Evolutionary conservation across 345 rosid genomes (phyloP), one percentile per base, ranked within the genome.

Genomic region (Crucihimalaya himalaica): DNA sequence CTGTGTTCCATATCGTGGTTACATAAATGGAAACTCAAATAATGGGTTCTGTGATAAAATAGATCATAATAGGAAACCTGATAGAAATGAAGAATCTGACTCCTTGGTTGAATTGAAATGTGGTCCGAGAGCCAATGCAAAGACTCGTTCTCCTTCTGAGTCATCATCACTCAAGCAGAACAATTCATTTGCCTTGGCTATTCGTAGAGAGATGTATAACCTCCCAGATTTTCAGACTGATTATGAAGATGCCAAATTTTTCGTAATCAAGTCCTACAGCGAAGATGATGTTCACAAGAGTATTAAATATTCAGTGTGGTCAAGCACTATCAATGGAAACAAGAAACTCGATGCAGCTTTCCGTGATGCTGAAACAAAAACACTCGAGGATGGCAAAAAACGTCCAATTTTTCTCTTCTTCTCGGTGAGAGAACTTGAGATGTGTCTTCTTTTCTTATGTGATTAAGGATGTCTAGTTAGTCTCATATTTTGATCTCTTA

Each of bases 251-350:
- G 96, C 89, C 8, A 88, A 77, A 46, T 88, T 86, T 69, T 90
- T 78, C 69, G 86, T 90, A 20, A 88, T 90, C 73, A 90, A 90
- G 77, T 90, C 93, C 6, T 90, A 86, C 79, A 90, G 81, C 53
- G 96, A 90, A 76, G 96, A 88, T 73, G 91, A 90, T 77, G 79
- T 90, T 52, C 96, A 88, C 70, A 88, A 90, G 79, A 85, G 86
- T 67, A 77, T 90, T 66, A 90, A 90, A 74, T 90, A 85, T 76
- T 81, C 83, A 2, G 93, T 90, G 16, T 90, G 96, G 96, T 74
- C 96, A 15, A 90, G 96, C 65, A 90, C 96, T 39, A 68, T 79
- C 10, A 84, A 77, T 48, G 96, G 96, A 31, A 90, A 88, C 74
- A 88, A 81, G 82, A 90, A 88, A 74, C 84, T 90, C 35, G 88